Percentiles rank a stretch among this genome's conserved stretches.
phyloP scores from a whole-genome alignment of 257 asterid species.

The Capsicum chinense region DNA sequence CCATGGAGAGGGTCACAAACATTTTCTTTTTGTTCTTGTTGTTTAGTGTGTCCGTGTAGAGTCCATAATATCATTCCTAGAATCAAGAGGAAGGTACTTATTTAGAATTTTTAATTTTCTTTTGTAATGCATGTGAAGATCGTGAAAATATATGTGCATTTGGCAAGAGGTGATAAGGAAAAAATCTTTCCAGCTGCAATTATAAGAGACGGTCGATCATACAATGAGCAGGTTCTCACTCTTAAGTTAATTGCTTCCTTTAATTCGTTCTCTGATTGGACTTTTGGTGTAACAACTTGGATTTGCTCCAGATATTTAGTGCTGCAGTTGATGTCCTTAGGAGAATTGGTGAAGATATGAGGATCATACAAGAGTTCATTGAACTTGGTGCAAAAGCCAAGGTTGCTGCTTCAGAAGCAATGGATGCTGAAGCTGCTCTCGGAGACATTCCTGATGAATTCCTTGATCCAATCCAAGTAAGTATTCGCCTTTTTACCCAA shows the following conservation, averaged over 20 bases:
- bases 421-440: conserved; percentile 93
- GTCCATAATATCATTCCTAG: neutral
- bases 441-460: conserved; percentile 99
- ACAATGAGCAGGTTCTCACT: conserved; percentile 75
- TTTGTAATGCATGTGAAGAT: conserved; percentile 36
- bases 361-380: conserved; percentile 73
- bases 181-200: conserved; percentile 80
- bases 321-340: conserved; percentile 83
- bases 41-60: neutral
- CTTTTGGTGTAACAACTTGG: conserved; percentile 27
- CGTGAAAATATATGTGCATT: conserved; percentile 80
- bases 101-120: neutral
- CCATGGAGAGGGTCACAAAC: neutral
- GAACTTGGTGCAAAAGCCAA: conserved; percentile 83
- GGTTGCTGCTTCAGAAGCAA: conserved; percentile 83
- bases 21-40: neutral
- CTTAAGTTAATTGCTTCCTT: neutral
- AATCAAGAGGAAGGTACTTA: neutral
- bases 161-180: conserved; percentile 83
- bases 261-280: conserved; percentile 5
- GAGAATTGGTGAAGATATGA: conserved; percentile 76
- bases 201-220: conserved; percentile 90
- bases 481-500: neutral
- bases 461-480: conserved; percentile 98
- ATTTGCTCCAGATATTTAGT: conserved; percentile 67